Conservation (phyloP, 768 basidiomycete genomes). For the Suillus bovinus region DNA sequence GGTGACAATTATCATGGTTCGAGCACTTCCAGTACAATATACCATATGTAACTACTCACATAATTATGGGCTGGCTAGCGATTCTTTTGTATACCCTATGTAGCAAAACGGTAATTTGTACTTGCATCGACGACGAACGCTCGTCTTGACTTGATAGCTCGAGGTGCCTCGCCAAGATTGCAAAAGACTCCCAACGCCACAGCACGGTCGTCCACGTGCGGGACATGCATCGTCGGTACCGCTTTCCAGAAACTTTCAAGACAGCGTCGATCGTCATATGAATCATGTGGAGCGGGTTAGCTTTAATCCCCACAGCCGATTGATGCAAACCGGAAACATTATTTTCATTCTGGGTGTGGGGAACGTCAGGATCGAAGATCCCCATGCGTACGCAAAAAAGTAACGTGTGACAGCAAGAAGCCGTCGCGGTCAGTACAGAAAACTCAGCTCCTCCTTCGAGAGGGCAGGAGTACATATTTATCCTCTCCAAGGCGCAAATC, state of each 20-base stretch:
- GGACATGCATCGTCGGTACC: not conserved
- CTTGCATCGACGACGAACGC: not conserved
- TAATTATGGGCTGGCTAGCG: not conserved
- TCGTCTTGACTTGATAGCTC: not conserved
- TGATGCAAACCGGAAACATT: conserved; percentile 33
- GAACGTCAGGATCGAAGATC: not conserved
- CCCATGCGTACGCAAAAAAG: conserved; percentile 14
- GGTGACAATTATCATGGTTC: not conserved
- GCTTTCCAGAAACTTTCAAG: conserved; percentile 21
- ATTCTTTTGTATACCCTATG: not conserved
- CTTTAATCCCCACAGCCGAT: conserved; percentile 25
- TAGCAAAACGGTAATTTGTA: not conserved
- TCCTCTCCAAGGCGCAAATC: conserved; percentile 28
- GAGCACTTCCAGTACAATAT: not conserved
- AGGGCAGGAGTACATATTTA: conserved; percentile 25
- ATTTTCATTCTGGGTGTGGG: not conserved
- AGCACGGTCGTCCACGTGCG: not conserved
- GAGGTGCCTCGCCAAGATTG: not conserved
- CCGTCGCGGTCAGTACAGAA: conserved; percentile 26
- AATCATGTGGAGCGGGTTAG: conserved; percentile 21
- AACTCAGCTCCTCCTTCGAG: conserved; percentile 41
- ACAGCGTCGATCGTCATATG: conserved; percentile 21
- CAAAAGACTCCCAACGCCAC: not conserved
- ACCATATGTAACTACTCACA: not conserved
- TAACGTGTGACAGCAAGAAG: conserved; percentile 7